These are phyloP conservation scores for Babesia bigemina DNA, from an alignment of 169 alveolate species.

Conservation along the genomic window DNA sequence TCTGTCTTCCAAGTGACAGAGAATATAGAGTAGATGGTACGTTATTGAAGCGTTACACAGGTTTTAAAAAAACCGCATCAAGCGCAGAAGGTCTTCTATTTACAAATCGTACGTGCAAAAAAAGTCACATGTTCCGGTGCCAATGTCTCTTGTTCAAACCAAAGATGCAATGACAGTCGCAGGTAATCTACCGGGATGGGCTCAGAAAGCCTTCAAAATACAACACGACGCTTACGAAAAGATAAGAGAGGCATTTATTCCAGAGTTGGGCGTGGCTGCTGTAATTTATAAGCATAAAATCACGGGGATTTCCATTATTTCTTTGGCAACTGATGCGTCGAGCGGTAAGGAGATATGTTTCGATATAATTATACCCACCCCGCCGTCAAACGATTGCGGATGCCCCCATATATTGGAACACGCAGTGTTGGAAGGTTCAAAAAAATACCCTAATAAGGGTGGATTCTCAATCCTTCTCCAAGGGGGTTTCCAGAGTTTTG, in stretches of 20 bases:
- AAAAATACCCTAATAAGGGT: slow-evolving; percentile 80
- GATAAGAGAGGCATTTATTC: slow-evolving; percentile 22
- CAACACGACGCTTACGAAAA: slow-evolving; percentile 52
- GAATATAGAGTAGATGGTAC: not conserved
- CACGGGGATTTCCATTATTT: slow-evolving; percentile 54
- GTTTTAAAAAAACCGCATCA: not conserved
- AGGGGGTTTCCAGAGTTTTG: slow-evolving; percentile 81
- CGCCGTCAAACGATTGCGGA: slow-evolving; percentile 70
- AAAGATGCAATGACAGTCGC: not conserved
- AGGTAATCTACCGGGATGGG: slow-evolving; percentile 53
- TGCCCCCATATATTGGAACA: slow-evolving; percentile 88
- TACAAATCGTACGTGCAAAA: not conserved
- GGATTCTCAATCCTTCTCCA: slow-evolving; percentile 80
- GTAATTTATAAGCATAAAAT: slow-evolving; percentile 38
- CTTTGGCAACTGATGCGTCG: slow-evolving; percentile 38
- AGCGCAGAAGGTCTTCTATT: not conserved
- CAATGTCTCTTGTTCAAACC: not conserved
- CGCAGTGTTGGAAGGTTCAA: slow-evolving; percentile 85
- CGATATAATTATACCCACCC: slow-evolving; percentile 64
- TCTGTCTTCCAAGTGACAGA: not conserved
- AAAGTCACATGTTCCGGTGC: not conserved
- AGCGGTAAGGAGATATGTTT: slow-evolving; percentile 67
- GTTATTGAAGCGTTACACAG: not conserved
- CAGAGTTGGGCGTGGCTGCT: slow-evolving; percentile 53
- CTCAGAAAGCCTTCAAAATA: slow-evolving; percentile 51